Base-by-base conservation (phyloP, 805 yeast species). In the Hermanozyma aechmeae region DNA sequence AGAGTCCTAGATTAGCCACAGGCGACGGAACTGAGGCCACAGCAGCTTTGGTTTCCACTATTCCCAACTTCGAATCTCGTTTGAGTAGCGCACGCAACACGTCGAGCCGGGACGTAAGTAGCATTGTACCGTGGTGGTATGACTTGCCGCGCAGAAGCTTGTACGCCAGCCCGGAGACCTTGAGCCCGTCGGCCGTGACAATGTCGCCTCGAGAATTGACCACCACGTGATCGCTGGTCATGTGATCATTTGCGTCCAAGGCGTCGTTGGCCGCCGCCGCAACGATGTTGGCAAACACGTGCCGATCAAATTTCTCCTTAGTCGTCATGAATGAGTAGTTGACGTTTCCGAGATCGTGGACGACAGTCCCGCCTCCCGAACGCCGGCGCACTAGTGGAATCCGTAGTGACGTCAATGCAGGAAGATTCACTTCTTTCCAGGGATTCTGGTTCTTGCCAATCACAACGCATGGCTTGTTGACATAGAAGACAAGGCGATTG, bases 291-390 rank as follows among this genome's bases (percentile, higher is more conserved):
- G 25, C 25, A 23, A 23, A 23, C 25, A 63, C 58, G 29, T 62
- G 58, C 39, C 93, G 47, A 56, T 70, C 62, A 48, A 92, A 92
- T 2, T 66, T 67, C 9, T 64, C 67, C 36, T 82, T 69, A 3
- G 82, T 64, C 7, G 82, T 74, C 61, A 89, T 75, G 44, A 72
- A 85, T 4, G 93, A 78, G 53, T 79, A 92, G 48, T 92, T 92
- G 13, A 79, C 75, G 45, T 92, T 92, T 0, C 96, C 95, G 4
- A 65, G 39, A 52, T 89, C 98, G 50, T 92, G 99, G 8, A 86
- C 95, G 1, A 92, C 99, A 0, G 96, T 76, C 0, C 99, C 99
- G 2, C 99, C 99, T 0, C 99, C 99, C 6, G 92, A 78, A 27
- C 70, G 60, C 32, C 99, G 62, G 41, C 99, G 62, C 5, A 92